Percentiles rank a stretch among this genome's conserved stretches.
phyloP scores from a whole-genome alignment of 2,329 filamentous ascomycete species.

The Lecanicillium sp. region DNA sequence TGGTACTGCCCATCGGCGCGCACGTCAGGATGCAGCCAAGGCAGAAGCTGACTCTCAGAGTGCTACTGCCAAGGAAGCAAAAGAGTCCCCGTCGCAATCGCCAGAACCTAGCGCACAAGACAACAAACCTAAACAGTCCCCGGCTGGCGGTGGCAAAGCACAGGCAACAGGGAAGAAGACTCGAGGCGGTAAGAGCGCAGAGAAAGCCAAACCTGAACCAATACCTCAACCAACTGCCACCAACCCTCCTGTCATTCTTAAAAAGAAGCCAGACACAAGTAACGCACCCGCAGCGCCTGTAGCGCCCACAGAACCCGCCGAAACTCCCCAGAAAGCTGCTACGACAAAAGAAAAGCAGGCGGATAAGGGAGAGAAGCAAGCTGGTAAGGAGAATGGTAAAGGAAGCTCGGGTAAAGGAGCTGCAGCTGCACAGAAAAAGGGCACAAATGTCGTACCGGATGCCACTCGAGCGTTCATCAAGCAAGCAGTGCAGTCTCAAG shows the following conservation, averaged over 20 bases:
- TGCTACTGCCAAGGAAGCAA: slow-evolving; percentile 25
- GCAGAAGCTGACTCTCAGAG: slow-evolving; percentile 29
- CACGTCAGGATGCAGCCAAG: slow-evolving; percentile 50
- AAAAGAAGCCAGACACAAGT: slow-evolving; percentile 29
- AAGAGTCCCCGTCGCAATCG: slow-evolving; percentile 14
- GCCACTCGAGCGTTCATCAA: slow-evolving; percentile 68
- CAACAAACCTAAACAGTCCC: slow-evolving; percentile 14
- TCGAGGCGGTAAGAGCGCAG: slow-evolving; percentile 28
- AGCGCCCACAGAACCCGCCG: slow-evolving; percentile 5
- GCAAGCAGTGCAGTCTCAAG: slow-evolving; percentile 81
- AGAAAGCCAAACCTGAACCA: slow-evolving; percentile 30
- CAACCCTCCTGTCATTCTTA: slow-evolving; percentile 30
- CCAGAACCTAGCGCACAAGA: not conserved
- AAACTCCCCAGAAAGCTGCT: slow-evolving; percentile 17
- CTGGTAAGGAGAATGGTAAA: slow-evolving; percentile 27
- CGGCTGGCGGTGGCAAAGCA: slow-evolving; percentile 4
- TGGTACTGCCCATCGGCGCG: slow-evolving; percentile 52
- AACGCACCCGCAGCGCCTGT: slow-evolving; percentile 3
- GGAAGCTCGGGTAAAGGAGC: slow-evolving; percentile 24
- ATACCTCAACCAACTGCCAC: slow-evolving; percentile 16
- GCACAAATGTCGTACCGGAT: slow-evolving; percentile 24
- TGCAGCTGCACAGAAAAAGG: slow-evolving; percentile 24
- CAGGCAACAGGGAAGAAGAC: slow-evolving; percentile 17
- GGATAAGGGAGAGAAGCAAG: slow-evolving; percentile 6
- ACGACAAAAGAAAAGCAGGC: slow-evolving; percentile 12